Evolutionary conservation across 2,329 filamentous ascomycete genomes (phyloP), one percentile per base, ranked within the genome.

Genomic region (Pseudogymnoascus sp.): DNA sequence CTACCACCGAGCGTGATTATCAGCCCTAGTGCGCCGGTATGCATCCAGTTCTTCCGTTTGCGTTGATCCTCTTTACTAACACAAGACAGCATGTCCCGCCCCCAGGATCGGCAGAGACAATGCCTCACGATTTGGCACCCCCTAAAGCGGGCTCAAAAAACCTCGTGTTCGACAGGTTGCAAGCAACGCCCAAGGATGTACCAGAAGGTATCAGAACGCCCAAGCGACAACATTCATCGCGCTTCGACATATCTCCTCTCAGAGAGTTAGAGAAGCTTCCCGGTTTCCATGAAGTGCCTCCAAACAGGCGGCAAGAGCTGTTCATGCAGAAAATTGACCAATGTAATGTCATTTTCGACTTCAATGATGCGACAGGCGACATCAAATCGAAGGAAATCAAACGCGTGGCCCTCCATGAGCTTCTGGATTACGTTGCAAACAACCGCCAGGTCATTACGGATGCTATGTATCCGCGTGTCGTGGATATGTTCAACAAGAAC

Each of bases 351-450:
- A 99, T 99, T 73, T 99, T 99, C 75, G 95, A 99, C 79, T 99
- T 99, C 80, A 99, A 98, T 75, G 95, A 99, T 77, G 92, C 93
- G 60, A 96, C 91, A 69, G 93, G 89, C 70, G 95, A 99, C 75
- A 98, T 99, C 93, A 99, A 99, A 78, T 96, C 93, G 60, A 99
- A 99, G 80, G 95, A 99, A 79, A 98, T 99, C 83, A 99, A 99
- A 82, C 86, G 95, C 73, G 81, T 99, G 70, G 95, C 95, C 45
- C 83, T 99, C 51, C 95, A 99, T 75, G 95, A 99, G 76, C 82
- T 99, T 67, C 84, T 99, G 68, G 95, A 99, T 77, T 99, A 99
- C 75, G 95, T 99, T 65, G 93, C 95, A 72, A 98, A 98, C 78
- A 99, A 99, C 76, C 86, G 95, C 71, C 93, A 96, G 73, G 95